Conservation (phyloP, 495 filamentous ascomycete genomes). For the Lasiosphaeria ovina region DNA sequence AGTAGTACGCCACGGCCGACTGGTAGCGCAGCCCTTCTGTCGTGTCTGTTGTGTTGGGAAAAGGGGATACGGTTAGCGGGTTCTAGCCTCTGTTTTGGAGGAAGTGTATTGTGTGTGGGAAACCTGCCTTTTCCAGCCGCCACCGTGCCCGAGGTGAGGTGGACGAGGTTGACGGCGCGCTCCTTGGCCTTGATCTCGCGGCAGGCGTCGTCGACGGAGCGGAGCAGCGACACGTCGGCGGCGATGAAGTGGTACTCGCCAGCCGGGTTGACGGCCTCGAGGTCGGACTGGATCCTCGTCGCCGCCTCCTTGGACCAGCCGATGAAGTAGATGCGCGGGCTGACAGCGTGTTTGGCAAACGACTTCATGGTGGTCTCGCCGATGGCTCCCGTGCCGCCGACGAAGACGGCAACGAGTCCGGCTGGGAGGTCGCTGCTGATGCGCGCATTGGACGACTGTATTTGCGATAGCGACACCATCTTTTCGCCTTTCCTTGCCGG, state of each 20-base stretch:
- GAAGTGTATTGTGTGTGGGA: not conserved
- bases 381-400: constrained; percentile 65
- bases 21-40: constrained; percentile 56
- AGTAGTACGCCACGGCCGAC: constrained; percentile 57
- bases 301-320: constrained; percentile 47
- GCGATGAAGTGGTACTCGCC: constrained; percentile 55
- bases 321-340: constrained; percentile 43
- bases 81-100: not conserved
- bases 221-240: constrained; percentile 57
- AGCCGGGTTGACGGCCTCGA: constrained; percentile 46
- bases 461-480: constrained; percentile 39
- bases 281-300: constrained; percentile 44
- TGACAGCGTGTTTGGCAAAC: constrained; percentile 50
- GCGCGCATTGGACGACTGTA: constrained; percentile 38
- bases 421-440: constrained; percentile 39
- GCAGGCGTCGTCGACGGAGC: constrained; percentile 60
- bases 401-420: constrained; percentile 55
- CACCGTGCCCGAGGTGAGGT: constrained; percentile 51
- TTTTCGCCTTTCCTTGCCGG: not conserved
- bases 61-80: too few species aligned
- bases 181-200: constrained; percentile 44
- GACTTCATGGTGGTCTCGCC: constrained; percentile 57
- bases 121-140: constrained; percentile 25
- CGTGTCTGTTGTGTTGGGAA: constrained; percentile 43
- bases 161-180: constrained; percentile 59